Evolutionary conservation across 352 stramenopile species (phyloP).

Genomic region (Saprolegnia diclina): DNA sequence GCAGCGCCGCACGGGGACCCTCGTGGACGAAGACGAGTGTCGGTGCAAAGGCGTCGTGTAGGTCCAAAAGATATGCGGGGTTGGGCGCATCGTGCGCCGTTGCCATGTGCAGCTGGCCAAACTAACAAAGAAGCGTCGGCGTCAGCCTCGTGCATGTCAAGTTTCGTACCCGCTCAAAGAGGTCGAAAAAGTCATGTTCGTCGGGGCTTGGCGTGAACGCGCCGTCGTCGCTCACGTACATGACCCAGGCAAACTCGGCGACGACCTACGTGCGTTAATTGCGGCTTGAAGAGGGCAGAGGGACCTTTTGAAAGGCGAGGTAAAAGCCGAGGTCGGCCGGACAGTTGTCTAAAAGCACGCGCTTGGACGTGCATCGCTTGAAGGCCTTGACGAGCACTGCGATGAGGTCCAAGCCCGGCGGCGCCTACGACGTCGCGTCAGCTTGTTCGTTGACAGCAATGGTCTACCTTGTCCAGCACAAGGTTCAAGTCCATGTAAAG

Average conservation of each 20-base stretch:
- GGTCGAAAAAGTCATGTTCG: slow-evolving; percentile 12
- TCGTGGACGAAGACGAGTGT: slow-evolving; percentile 5
- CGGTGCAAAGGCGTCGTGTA: slow-evolving; percentile 4
- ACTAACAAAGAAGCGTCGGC: slow-evolving; percentile 3
- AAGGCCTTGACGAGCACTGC: slow-evolving; percentile 11
- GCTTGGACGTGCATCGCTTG: slow-evolving; percentile 17
- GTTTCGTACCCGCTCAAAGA: slow-evolving; percentile 4
- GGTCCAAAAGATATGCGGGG: background rate
- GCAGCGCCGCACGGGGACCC: background rate
- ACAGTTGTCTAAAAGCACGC: slow-evolving; percentile 16
- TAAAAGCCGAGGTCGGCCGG: slow-evolving; percentile 17
- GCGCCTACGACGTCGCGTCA: background rate
- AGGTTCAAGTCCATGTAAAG: slow-evolving; percentile 18
- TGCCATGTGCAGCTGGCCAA: slow-evolving; percentile 12
- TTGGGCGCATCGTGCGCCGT: background rate
- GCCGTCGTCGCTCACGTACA: slow-evolving; percentile 3
- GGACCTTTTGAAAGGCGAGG: slow-evolving; percentile 20
- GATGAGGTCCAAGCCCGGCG: background rate
- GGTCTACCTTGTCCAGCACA: slow-evolving; percentile 2
- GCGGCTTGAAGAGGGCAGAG: no score
- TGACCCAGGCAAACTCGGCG: slow-evolving; percentile 17
- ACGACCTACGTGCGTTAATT: slow-evolving; percentile 11
- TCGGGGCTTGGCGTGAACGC: background rate
- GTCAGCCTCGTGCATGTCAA: background rate
- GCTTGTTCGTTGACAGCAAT: background rate